Evolutionary conservation across 768 basidiomycete genomes (phyloP), one percentile per base, ranked within the genome.

Genomic region (Gymnopilus dilepis): DNA sequence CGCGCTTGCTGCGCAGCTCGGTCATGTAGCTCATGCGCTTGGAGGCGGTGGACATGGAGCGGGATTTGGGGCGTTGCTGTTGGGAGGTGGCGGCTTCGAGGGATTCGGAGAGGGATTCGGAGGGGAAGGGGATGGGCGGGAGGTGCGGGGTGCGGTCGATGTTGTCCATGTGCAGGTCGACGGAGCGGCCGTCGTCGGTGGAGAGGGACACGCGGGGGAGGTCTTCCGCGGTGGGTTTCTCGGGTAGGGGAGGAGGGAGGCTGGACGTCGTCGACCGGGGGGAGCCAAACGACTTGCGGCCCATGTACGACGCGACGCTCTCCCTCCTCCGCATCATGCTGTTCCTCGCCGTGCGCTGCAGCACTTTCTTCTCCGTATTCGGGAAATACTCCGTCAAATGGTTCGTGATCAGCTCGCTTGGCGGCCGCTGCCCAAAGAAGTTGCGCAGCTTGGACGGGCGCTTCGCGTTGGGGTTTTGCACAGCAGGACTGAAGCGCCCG

Each of bases 371-470:
- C 80, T 97, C 95, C 3, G 94, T 89, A 64, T 85, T 84, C 1
- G 97, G 97, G 86, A 99, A 99, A 80, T 91, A 99, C 62, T 97
- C 96, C 19, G 91, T 88, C 53, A 99, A 76, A 71, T 99, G 96
- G 6, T 82, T 97, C 24, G 96, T 93, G 78, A 99, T 99, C 64
- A 99, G 87, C 74, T 99, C 97, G 76, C 92, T 94, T 0, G 97
- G 96, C 0, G 97, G 97, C 40, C 97, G 91, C 70, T 98, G 97
- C 15, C 97, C 97, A 67, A 98, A 97, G 82, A 99, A 99, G 80
- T 95, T 95, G 75, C 92, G 92, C 48, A 95, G 73, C 70, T 94
- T 95, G 21, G 85, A 84, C 3, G 88, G 85, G 8, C 82, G 78
- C 67, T 85, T 85, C 43, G 73, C 74, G 59, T 76, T 77, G n/a